Percentiles rank a stretch among this genome's conserved stretches.
Evolutionary conservation across 139 green algal genomes (phyloP).

Genomic region (Tetradesmus obliquus): DNA sequence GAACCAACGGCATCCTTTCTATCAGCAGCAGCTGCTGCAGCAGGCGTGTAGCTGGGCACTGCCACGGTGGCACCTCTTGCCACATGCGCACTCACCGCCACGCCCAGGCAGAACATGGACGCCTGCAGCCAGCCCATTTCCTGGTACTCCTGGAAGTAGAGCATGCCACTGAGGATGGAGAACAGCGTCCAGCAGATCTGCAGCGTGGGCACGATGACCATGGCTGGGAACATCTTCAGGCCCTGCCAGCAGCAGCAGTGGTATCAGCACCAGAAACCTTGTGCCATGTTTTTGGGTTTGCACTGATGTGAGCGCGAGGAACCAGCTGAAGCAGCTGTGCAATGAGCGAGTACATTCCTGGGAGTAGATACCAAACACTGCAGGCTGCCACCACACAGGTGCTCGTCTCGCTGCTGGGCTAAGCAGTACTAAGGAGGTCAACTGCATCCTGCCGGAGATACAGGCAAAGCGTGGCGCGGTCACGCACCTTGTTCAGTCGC

Average conservation of each 20-base stretch:
- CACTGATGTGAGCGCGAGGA: too few relatives aligned
- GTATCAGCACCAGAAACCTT: not conserved
- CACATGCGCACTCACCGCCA: constrained; percentile 52
- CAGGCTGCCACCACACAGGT: too few relatives aligned
- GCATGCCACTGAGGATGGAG: constrained; percentile 78
- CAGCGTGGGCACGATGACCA: constrained; percentile 90
- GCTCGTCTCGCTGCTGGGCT: too few relatives aligned
- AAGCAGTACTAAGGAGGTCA: too few relatives aligned
- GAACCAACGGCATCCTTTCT: too few relatives aligned
- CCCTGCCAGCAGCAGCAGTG: constrained; percentile 55
- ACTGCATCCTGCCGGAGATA: too few relatives aligned
- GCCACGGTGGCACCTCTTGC: too few relatives aligned
- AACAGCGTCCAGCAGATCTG: constrained; percentile 92
- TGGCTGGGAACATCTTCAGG: constrained; percentile 83
- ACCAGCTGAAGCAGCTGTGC: too few relatives aligned
- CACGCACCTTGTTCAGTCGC: constrained; percentile 81
- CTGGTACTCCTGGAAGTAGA: constrained; percentile 90
- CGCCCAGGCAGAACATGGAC: constrained; percentile 82
- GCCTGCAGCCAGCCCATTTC: constrained; percentile 63
- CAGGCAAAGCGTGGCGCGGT: too few relatives aligned
- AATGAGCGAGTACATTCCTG: too few relatives aligned
- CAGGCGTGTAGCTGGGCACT: not conserved
- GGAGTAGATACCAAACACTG: too few relatives aligned
- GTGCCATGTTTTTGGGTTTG: too few relatives aligned
- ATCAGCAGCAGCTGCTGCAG: not conserved